Evolutionary conservation across 305 asterid genomes (phyloP), one percentile per base, ranked within the genome.

Genomic region (Fraxinus baroniana): DNA sequence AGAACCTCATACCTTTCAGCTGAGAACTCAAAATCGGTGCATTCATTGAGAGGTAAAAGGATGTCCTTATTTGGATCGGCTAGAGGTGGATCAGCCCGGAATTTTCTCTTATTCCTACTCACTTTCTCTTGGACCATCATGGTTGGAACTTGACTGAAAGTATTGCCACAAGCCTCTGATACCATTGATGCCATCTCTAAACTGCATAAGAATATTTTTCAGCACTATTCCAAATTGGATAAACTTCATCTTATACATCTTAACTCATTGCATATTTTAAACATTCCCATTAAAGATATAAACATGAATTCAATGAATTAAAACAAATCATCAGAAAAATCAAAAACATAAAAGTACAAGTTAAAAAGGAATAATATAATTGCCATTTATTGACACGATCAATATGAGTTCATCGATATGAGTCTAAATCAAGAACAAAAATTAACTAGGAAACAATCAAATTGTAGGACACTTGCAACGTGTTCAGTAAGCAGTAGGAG

Each of bases 71-170:
- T 88, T 0, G 93, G 90, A 70, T 93, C 97, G 55, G 83, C 84
- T 76, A 89, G 41, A 0, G 98, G 97, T n/a, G 98, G 93, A 89
- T 94, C 99, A 1, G 98, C 98, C 74, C 98, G 89, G 87, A 94
- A 96, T 85, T 96, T 96, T 82, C 98, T 89, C 89, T 96, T 94
- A 83, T 96, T 96, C 46, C 46, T 86, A 78, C 97, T 94, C 37
- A 92, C 98, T 78, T 92, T 96, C 78, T 91, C 98, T 87, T 89
- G 92, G 72, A 89, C 87, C n/a, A 87, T 86, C 92, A 93, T 80
- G 39, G 86, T 87, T 7, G 95, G 92, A 87, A 90, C 89, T 90
- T 91, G 97, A 81, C 88, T 86, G 84, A 93, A 90, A 83, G 89
- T 88, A 78, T 88, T 89, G 89, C 90, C 87, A 85, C 95, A 91